phyloP scores from a whole-genome alignment of 1,284 basidiomycete genomes.

The Cutaneotrichosporon sp. region DNA sequence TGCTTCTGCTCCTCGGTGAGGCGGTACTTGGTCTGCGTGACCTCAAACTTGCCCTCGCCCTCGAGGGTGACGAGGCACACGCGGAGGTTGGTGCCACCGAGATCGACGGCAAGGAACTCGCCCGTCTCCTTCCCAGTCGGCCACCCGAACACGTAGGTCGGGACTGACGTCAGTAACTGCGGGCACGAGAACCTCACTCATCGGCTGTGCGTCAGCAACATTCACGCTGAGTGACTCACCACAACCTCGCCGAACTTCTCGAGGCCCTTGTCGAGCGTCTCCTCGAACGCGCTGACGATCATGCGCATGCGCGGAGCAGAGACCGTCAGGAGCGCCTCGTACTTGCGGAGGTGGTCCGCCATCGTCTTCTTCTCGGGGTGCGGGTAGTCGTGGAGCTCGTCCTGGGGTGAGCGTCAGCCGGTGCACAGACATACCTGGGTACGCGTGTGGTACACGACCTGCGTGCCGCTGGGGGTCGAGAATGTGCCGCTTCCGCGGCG shows the following conservation, averaged over 20 bases:
- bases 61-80: constrained; percentile 93
- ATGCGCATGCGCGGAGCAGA: constrained; percentile 94
- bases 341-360: constrained; percentile 85
- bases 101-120: constrained; percentile 89
- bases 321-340: constrained; percentile 75
- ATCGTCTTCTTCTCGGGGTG: constrained; percentile 60
- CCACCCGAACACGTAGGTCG: constrained; percentile 97
- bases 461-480: constrained; percentile 69
- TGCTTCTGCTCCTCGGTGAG: constrained; percentile 98
- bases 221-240: constrained; percentile 60
- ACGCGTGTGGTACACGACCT: constrained; percentile 67
- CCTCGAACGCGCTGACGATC: constrained; percentile 95
- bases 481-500: constrained; percentile 61
- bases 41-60: constrained; percentile 93
- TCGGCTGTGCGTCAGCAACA: constrained; percentile 21
- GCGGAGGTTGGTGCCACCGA: constrained; percentile 95
- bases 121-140: constrained; percentile 87
- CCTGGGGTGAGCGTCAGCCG: constrained; percentile 32
- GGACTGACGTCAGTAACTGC: constrained; percentile 63
- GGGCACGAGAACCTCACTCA: constrained; percentile 20
- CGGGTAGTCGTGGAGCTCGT: constrained; percentile 48
- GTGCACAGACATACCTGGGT: constrained; percentile 36
- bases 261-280: constrained; percentile 83
- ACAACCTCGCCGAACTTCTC: constrained; percentile 82
- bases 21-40: constrained; percentile 96